Evolutionary conservation across 2,329 filamentous ascomycete species (phyloP), one percentile per base, ranked within the genome.

Genomic region (Paecilomyces fulvus): DNA sequence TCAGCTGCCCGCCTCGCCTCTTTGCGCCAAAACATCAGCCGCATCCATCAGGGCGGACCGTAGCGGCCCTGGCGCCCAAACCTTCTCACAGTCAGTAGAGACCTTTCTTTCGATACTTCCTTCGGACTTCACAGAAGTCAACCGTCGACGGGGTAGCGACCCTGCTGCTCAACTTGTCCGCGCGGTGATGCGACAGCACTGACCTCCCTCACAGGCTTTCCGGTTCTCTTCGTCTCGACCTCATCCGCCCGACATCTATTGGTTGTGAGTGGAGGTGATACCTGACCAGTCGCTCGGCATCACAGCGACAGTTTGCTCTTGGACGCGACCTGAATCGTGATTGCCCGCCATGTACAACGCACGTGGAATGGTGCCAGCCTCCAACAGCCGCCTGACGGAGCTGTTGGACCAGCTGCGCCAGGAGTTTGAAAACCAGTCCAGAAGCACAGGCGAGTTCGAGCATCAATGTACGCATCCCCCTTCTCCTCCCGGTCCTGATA

Each of bases 381-480:
- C 88, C 58, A 82, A 80, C 76, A 82, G 78, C 65, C 90, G 94
- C 64, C 80, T 97, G 66, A 90, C 88, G 64, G 92, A 99, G 80
- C 84, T 97, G 61, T 82, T 99, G 69, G 92, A 97, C 56, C 88
- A 91, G 72, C 84, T 99, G 66, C 86, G 92, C 69, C 82, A 84
- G 68, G 94, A 99, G 75, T 97, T 96, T 65, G 92, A 97, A 63
- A 86, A 81, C 59, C 89, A 95, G 73, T 82, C 87, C 65, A 85
- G 89, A 62, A 85, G 89, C 65, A 88, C 85, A 62, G 90, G 90
- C 71, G 89, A 90, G 65, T 95, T 91, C 72, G 92, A 99, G 72
- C 89, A 92, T 72, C 91, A 95, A 73, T 88, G 92, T 96, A 85
- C 80, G 91, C 85, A 59, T 60, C 10, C 28, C 31, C 48, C 30